These are phyloP conservation scores for Amauroascus niger DNA, from an alignment of 2,329 filamentous ascomycete genomes.

Conservation along the genomic window DNA sequence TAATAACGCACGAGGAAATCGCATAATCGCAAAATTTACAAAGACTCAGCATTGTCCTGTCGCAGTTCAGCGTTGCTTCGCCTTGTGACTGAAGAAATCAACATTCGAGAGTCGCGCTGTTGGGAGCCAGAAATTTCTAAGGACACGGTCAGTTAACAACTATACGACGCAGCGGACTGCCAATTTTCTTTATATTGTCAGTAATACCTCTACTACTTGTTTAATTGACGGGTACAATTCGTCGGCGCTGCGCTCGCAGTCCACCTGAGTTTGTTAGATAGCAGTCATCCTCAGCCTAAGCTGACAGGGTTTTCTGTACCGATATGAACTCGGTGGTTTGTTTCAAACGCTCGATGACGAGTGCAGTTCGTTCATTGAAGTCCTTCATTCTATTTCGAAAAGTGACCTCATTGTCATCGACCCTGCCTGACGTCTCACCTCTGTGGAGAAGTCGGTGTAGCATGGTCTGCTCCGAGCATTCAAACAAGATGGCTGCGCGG, in stretches of 20 bases:
- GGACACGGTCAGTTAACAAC: too few species aligned
- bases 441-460: neutral
- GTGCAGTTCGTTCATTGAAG: neutral
- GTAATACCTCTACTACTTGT: neutral
- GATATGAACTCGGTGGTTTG: neutral
- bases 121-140: too few species aligned
- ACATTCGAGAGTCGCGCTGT: too few species aligned
- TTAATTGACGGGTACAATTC: conserved; percentile 1
- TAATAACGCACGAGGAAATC: too few species aligned
- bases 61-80: too few species aligned
- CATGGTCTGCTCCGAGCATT: conserved; percentile 1
- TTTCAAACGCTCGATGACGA: neutral
- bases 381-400: conserved; percentile 1
- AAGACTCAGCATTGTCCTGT: too few species aligned
- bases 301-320: neutral
- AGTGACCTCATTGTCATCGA: neutral
- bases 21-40: too few species aligned
- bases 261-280: neutral
- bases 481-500: conserved; percentile 1
- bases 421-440: neutral
- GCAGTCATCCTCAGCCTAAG: neutral
- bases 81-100: too few species aligned
- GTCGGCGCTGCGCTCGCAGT: neutral
- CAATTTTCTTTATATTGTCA: too few species aligned
- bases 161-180: too few species aligned